phyloP scores from a whole-genome alignment of 257 asterid genomes.

The Solanum gracilifrons region DNA sequence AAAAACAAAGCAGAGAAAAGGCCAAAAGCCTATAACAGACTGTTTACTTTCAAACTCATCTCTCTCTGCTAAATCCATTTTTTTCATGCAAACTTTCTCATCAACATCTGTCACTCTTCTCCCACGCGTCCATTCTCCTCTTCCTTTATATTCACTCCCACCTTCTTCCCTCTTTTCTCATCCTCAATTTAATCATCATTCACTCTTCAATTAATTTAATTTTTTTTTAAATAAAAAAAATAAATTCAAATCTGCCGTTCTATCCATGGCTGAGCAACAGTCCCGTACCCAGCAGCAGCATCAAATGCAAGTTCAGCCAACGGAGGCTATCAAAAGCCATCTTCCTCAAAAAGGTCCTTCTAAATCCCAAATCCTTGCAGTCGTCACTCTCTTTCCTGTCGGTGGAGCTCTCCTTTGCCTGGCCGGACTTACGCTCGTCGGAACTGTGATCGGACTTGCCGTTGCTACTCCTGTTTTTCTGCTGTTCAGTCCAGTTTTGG shows the following conservation, averaged over 20 bases:
- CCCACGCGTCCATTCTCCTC: constrained; percentile 32
- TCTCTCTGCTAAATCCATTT: not conserved
- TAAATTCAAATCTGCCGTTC: not conserved
- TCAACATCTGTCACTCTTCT: constrained; percentile 33
- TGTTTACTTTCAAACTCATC: not conserved
- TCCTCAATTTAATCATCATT: not conserved
- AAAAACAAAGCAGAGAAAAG: not conserved
- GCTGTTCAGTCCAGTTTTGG: constrained; percentile 58
- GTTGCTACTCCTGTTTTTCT: constrained; percentile 42
- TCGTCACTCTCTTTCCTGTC: constrained; percentile 50
- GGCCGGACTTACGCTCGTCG: constrained; percentile 44
- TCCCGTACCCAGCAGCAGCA: constrained; percentile 3
- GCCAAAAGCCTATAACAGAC: not conserved
- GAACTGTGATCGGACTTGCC: constrained; percentile 38
- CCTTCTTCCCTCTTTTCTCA: not conserved
- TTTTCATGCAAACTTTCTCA: constrained; percentile 11
- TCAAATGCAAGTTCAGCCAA: not conserved
- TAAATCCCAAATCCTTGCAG: constrained; percentile 39
- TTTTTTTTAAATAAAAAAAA: too few species aligned
- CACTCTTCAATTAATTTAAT: not conserved
- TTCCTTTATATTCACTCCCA: constrained; percentile 12
- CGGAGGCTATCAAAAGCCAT: constrained; percentile 7
- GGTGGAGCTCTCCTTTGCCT: constrained; percentile 48
- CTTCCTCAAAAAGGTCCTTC: constrained; percentile 27
- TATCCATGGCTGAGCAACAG: constrained; percentile 17